phyloP scores from a whole-genome alignment of 306 rosid genomes.

The Fagus crenata region DNA sequence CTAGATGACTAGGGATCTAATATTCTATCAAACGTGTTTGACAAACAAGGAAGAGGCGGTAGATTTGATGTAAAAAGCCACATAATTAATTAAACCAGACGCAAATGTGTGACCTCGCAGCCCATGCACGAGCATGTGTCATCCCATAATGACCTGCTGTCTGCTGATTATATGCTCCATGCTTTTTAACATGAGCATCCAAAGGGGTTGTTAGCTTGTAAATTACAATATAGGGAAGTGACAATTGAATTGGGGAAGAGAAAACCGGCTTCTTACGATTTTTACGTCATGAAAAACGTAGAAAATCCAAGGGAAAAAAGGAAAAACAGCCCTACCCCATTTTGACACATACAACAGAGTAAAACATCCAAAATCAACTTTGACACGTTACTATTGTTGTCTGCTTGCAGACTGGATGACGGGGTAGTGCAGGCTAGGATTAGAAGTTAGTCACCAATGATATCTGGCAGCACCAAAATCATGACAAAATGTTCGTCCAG shows the following conservation, averaged over 20 bases:
- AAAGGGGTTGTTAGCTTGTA: background rate
- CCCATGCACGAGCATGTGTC: slow-evolving; percentile 36
- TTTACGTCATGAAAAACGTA: background rate
- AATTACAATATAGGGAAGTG: background rate
- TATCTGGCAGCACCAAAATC: too few species aligned
- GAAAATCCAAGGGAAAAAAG: too few species aligned
- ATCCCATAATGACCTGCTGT: slow-evolving; percentile 63
- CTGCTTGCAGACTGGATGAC: too few species aligned
- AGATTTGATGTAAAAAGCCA: slow-evolving; percentile 16
- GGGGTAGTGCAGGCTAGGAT: too few species aligned
- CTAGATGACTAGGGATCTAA: background rate
- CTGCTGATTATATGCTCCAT: background rate
- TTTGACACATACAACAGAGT: too few species aligned
- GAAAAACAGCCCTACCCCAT: too few species aligned
- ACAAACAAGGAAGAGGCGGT: slow-evolving; percentile 42
- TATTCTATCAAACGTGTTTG: background rate
- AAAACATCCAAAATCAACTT: too few species aligned
- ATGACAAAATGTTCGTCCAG: too few species aligned
- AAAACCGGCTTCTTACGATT: background rate
- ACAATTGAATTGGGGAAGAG: background rate
- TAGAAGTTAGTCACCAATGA: too few species aligned
- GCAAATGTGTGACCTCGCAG: slow-evolving; percentile 28
- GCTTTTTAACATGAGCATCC: slow-evolving; percentile 4
- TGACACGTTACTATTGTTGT: too few species aligned
- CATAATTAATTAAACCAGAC: background rate